Evolutionary conservation across 768 basidiomycete genomes (phyloP).

Genomic region (Mycena albidolilacea): DNA sequence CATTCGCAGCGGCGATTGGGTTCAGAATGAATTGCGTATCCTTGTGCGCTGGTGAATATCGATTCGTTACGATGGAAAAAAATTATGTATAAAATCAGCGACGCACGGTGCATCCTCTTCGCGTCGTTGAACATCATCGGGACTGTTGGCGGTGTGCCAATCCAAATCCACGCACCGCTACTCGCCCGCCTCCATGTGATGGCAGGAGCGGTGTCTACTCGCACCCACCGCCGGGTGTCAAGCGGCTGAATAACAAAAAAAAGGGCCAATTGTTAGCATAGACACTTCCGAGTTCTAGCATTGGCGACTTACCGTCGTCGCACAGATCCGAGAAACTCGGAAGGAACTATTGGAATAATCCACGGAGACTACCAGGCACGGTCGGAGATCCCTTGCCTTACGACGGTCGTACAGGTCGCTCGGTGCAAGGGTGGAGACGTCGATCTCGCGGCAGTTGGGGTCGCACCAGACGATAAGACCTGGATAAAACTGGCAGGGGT

Average conservation of each 20-base stretch:
- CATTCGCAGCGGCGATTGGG: constrained; percentile 12
- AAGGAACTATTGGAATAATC: background rate
- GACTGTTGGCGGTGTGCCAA: constrained; percentile 23
- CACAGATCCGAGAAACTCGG: constrained; percentile 14
- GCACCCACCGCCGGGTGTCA: constrained; percentile 25
- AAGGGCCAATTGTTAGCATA: background rate
- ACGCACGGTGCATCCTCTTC: constrained; percentile 26
- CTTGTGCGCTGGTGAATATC: constrained; percentile 13
- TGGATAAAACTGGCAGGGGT: constrained; percentile 16
- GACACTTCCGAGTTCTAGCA: background rate
- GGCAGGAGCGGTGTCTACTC: constrained; percentile 1
- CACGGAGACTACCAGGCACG: constrained; percentile 18
- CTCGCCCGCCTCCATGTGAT: constrained; percentile 8
- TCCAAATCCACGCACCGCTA: constrained; percentile 28
- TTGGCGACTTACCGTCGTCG: background rate
- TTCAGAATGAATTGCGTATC: background rate
- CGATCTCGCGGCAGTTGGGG: constrained; percentile 14
- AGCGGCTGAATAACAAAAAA: background rate
- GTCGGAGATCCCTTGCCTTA: constrained; percentile 8
- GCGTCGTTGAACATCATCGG: constrained; percentile 29
- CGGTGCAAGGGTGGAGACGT: constrained; percentile 4
- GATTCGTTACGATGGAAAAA: background rate
- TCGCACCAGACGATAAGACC: constrained; percentile 30
- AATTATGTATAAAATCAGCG: background rate
- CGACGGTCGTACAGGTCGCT: constrained; percentile 2